A percentile compares a stretch with the other conserved stretches of the same genome.
phyloP scores from a whole-genome alignment of 164 flowering plant species.

The Nymphaea colorata region DNA sequence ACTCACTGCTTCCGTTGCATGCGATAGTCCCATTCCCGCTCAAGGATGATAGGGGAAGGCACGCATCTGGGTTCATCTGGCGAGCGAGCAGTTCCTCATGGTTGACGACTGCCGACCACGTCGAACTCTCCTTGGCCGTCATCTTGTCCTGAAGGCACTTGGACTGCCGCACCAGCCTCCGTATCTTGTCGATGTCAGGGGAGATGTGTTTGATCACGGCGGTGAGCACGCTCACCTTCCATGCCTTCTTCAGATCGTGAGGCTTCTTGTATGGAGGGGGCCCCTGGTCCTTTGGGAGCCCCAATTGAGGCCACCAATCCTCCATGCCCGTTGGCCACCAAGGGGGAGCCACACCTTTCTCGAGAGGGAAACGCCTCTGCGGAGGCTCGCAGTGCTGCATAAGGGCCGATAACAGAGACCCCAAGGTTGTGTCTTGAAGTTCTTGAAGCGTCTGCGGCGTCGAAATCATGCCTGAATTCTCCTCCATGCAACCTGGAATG shows the following conservation, averaged over 20 bases:
- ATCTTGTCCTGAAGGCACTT: slow-evolving; percentile 67
- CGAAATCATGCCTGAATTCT: slow-evolving; percentile 10
- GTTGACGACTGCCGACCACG: slow-evolving; percentile 50
- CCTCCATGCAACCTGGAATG: slow-evolving; percentile 30
- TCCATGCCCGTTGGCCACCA: slow-evolving; percentile 75
- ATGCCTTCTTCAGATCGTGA: slow-evolving; percentile 64
- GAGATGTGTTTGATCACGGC: slow-evolving; percentile 71
- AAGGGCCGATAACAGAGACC: slow-evolving; percentile 54
- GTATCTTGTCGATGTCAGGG: slow-evolving; percentile 52
- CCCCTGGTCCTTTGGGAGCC: slow-evolving; percentile 42
- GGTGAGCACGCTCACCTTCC: slow-evolving; percentile 63
- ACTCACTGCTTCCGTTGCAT: slow-evolving; percentile 19
- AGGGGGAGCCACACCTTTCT: slow-evolving; percentile 61
- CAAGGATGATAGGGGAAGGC: slow-evolving; percentile 22
- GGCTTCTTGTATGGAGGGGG: slow-evolving; percentile 72
- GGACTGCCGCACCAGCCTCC: slow-evolving; percentile 61
- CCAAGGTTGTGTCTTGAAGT: slow-evolving; percentile 67
- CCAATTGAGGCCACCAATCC: slow-evolving; percentile 60
- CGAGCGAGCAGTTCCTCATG: slow-evolving; percentile 44
- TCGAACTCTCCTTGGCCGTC: slow-evolving; percentile 64
- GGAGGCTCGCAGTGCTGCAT: slow-evolving; percentile 85
- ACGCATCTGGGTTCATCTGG: slow-evolving; percentile 34
- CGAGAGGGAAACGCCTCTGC: slow-evolving; percentile 59
- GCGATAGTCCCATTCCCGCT: slow-evolving; percentile 20
- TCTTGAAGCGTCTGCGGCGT: slow-evolving; percentile 51